Evolutionary conservation across 805 yeast genomes (phyloP).

Genomic region (Schizosaccharomyces osmophilus): DNA sequence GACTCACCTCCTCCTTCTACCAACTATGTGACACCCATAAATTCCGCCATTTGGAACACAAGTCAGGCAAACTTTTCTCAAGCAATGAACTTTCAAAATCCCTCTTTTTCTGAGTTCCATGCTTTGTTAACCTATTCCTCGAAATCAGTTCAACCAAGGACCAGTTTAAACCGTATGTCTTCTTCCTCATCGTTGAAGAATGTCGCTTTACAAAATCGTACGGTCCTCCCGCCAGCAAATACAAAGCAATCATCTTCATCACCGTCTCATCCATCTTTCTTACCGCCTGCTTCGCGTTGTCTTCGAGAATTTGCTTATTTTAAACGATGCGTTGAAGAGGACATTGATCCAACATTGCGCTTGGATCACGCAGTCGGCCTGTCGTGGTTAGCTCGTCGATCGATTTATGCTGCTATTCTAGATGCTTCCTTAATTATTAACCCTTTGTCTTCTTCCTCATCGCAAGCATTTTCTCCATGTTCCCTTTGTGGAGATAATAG

Average conservation of each 20-base stretch:
- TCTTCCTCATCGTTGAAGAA: not conserved
- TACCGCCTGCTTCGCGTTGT: not conserved
- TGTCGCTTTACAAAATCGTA: not conserved
- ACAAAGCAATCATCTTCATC: not conserved
- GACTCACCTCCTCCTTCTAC: not conserved
- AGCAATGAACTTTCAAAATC: not conserved
- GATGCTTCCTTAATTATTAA: conserved; percentile 67
- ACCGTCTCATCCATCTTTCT: not conserved
- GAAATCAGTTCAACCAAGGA: not conserved
- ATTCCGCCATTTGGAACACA: not conserved
- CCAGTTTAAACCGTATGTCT: not conserved
- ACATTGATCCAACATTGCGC: conserved; percentile 48
- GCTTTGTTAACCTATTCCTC: not conserved
- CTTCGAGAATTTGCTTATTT: conserved; percentile 34
- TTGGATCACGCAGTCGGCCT: conserved; percentile 36
- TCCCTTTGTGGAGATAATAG: conserved; percentile 52
- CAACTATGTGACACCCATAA: not conserved
- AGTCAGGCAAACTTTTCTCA: not conserved
- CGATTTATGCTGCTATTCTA: conserved; percentile 38
- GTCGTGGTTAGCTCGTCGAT: conserved; percentile 35
- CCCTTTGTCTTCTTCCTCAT: conserved; percentile 20
- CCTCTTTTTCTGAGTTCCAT: not conserved
- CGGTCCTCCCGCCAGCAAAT: not conserved
- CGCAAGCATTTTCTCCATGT: conserved; percentile 24
- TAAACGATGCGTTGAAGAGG: conserved; percentile 44